A percentile compares a stretch with the other conserved stretches of the same genome.
These are phyloP conservation scores for Stephania japonica DNA, from an alignment of 164 flowering plant species.

Conservation along the genomic window DNA sequence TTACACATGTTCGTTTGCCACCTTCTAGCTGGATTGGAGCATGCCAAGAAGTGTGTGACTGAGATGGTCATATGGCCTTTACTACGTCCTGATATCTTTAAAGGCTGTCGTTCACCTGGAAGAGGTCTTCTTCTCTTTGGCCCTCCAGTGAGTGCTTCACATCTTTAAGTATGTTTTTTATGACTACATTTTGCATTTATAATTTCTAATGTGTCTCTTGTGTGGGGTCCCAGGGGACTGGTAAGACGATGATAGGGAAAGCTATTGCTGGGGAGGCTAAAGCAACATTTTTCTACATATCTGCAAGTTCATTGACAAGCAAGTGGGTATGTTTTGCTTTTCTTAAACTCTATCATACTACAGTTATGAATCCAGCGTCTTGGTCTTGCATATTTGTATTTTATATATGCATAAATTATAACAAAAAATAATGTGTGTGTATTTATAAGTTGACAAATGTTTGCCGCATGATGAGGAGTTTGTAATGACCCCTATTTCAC, in stretches of 20 bases:
- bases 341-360: background rate
- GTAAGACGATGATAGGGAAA: conserved; percentile 99
- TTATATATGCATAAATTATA: no score
- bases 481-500: background rate
- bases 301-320: conserved; percentile 99
- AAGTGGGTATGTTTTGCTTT: conserved; percentile 74
- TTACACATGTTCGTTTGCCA: conserved; percentile 4
- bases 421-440: no score
- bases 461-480: background rate
- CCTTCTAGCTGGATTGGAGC: conserved; percentile 87
- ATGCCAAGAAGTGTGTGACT: conserved; percentile 98
- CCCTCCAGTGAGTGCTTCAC: conserved; percentile 71
- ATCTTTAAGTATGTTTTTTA: conserved; percentile 2
- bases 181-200: background rate
- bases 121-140: conserved; percentile 98
- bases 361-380: background rate
- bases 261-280: conserved; percentile 99
- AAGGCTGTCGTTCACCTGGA: conserved; percentile 99
- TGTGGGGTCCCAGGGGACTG: conserved; percentile 69
- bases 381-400: background rate
- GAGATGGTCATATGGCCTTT: conserved; percentile 99
- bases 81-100: conserved; percentile 94
- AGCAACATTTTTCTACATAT: conserved; percentile 98
- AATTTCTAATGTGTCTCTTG: background rate
- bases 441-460: background rate